These are phyloP conservation scores for Chaetoceros tenuissimus DNA, from an alignment of 108 stramenopile species.

Conservation along the genomic window DNA sequence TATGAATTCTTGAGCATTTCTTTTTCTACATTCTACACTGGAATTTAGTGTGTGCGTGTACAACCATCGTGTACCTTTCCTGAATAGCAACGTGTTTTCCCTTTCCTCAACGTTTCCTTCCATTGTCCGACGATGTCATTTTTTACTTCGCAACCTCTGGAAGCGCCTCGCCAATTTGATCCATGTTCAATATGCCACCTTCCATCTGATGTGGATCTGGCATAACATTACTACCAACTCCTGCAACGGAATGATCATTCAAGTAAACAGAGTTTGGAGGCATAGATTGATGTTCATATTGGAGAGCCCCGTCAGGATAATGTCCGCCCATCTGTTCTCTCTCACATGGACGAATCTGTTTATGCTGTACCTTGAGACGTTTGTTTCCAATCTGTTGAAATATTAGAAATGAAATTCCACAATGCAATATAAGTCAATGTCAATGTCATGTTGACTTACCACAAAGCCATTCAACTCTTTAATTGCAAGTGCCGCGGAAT, in stretches of 20 bases:
- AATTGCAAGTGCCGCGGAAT: slow-evolving; percentile 91
- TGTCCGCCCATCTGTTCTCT: neutral
- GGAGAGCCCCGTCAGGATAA: too few species aligned
- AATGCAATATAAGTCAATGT: neutral
- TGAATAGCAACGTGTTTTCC: too few species aligned
- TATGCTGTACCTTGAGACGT: slow-evolving; percentile 83
- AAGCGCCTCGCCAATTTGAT: neutral
- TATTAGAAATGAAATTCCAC: neutral
- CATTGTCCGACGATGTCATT: too few species aligned
- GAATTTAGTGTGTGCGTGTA: too few species aligned
- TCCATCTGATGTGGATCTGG: neutral
- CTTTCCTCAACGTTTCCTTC: too few species aligned
- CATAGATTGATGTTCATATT: too few species aligned
- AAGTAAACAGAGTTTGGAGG: too few species aligned
- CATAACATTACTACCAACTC: neutral
- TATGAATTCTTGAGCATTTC: too few species aligned
- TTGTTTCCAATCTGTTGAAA: slow-evolving; percentile 72
- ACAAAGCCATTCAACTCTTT: slow-evolving; percentile 84
- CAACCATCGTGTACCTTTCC: too few species aligned
- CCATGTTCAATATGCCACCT: neutral
- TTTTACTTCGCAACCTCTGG: neutral
- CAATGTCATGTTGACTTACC: slow-evolving; percentile 35
- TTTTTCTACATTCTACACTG: too few species aligned
- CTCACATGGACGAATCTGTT: slow-evolving; percentile 17
- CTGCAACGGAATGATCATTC: neutral